Conservation (phyloP, 495 filamentous ascomycete species). For the Penicillium cinerascens region DNA sequence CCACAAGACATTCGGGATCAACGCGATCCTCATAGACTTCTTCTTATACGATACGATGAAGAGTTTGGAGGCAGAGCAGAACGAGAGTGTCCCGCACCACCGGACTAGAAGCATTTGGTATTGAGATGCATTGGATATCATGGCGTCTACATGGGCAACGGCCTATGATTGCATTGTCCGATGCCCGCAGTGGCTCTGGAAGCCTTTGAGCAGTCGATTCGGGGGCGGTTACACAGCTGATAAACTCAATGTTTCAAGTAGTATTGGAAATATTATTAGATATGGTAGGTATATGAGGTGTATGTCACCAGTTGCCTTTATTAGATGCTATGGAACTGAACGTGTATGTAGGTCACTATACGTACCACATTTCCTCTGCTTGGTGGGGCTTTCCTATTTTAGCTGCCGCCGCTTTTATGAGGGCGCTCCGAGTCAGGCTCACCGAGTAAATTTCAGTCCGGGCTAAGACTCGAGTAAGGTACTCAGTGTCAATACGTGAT, state of each 20-base stretch:
- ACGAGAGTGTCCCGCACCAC: conserved; percentile 79
- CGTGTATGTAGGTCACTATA: conserved; percentile 1
- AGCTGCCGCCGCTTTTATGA: conserved; percentile 28
- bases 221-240: not conserved
- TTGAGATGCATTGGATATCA: conserved; percentile 37
- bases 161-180: not conserved
- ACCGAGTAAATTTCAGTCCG: not conserved
- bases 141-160: not conserved
- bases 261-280: not conserved
- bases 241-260: not conserved
- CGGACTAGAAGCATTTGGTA: conserved; percentile 96
- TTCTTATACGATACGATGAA: conserved; percentile 95
- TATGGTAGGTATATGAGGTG: too few species aligned
- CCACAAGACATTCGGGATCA: conserved; percentile 47
- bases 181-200: conserved; percentile 6
- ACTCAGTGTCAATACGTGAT: too few species aligned
- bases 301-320: too few species aligned
- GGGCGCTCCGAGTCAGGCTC: conserved; percentile 21
- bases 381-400: conserved; percentile 21
- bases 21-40: conserved; percentile 93
- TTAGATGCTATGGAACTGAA: too few species aligned
- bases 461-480: too few species aligned
- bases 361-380: not conserved
- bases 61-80: conserved; percentile 58
- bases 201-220: not conserved